Evolutionary conservation across 192 early-diverging fungal genomes (phyloP), one percentile per base, ranked within the genome.

Genomic region (Coemansia umbellata): DNA sequence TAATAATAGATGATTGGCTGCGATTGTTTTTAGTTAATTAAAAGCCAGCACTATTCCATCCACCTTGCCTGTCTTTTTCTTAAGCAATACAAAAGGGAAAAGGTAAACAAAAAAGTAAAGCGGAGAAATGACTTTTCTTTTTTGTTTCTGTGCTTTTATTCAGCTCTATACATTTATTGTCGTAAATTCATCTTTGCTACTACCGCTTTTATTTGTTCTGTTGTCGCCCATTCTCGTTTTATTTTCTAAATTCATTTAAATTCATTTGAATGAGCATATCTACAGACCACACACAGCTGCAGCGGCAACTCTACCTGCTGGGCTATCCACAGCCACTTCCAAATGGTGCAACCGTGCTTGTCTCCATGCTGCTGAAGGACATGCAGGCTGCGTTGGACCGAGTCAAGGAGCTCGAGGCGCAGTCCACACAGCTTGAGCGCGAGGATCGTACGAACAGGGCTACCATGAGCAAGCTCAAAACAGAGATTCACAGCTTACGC

Each of bases 361-460:
- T 66, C 2, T 41, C 59, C 26, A 55, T 50, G 36, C 51, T 77
- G 10, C 51, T 77, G 4, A 53, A 48, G 37, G 74, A 77, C 63
- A 47, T 77, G 57, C 74, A 77, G 50, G 53, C 63, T 0, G 33
- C 74, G n/a, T 47, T 77, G n/a, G 60, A 62, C 67, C 53, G 59
- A 1, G 63, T 77, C 9, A 77, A 77, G 31, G 67, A 65, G 42
- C 63, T 77, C 0, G 67, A 77, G 17, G 52, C 56, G 17, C 15
- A 9, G 5, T 47, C 49, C 11, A 45, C 33, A 9, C 30, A 36
- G 43, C 58, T 66, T 0, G 62, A 65, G 51, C 74, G 74, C 23
- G 67, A 70, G 10, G 74, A 77, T 18, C 57, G 74, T 26, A 60
- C 58, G 0, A 45, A 37, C 19, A 57, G 67, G 0, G 55, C 67